Percentiles rank a stretch among this genome's conserved stretches.
Conservation (phyloP, 768 basidiomycete genomes). For the Asterophora parasitica region DNA sequence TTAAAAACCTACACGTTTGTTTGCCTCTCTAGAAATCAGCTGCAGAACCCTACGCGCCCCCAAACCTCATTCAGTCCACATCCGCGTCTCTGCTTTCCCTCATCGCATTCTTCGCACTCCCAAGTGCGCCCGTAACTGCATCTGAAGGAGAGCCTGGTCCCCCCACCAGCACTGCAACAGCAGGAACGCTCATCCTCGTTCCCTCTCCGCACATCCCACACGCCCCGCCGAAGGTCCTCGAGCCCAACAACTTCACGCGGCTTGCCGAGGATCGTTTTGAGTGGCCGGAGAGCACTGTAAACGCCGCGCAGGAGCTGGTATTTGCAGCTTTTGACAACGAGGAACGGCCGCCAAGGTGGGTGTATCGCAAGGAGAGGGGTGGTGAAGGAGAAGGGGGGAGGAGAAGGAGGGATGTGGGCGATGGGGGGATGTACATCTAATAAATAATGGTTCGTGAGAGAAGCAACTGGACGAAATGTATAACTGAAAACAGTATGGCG, state of each 20-base stretch:
- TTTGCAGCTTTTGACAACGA: conserved; percentile 29
- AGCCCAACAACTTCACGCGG: conserved; percentile 26
- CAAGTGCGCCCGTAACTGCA: too few relatives aligned
- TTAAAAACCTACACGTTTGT: too few relatives aligned
- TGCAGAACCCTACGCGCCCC: conserved; percentile 41
- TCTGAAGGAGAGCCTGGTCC: too few relatives aligned
- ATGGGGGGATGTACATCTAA: conserved; percentile 51
- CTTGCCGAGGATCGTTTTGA: conserved; percentile 28
- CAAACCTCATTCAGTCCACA: conserved; percentile 52
- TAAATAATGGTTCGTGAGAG: too few relatives aligned
- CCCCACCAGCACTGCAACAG: too few relatives aligned
- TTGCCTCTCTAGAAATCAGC: conserved; percentile 25
- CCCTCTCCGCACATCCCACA: conserved; percentile 41
- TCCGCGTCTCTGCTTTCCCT: conserved; percentile 50
- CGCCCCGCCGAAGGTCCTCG: conserved; percentile 36
- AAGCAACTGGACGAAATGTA: too few relatives aligned
- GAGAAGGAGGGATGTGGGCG: conserved; percentile 32
- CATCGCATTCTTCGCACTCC: conserved; percentile 10
- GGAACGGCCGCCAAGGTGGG: conserved; percentile 16
- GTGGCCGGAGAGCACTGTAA: conserved; percentile 33
- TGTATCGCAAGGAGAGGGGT: conserved; percentile 1
- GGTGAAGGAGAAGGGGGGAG: conserved; percentile 6
- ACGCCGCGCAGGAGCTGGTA: conserved; percentile 30
- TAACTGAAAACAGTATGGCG: too few relatives aligned
- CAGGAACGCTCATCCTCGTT: conserved; percentile 38